phyloP scores from a whole-genome alignment of 768 basidiomycete species.

The Boletus rubroflammeus region DNA sequence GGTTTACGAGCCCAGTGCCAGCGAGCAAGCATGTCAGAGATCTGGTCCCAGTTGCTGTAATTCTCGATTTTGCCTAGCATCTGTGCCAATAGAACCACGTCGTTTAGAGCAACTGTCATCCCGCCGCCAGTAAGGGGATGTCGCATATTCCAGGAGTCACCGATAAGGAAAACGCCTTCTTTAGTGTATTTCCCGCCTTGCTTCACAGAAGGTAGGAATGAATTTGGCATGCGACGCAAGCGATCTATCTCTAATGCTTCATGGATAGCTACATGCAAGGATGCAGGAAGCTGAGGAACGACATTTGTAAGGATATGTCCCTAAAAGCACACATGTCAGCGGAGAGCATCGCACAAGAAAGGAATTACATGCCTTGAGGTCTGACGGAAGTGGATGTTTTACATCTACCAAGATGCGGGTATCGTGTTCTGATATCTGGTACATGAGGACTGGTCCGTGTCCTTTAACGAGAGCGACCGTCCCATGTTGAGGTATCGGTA shows the following conservation, averaged over 20 bases:
- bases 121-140: constrained; percentile 97
- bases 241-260: constrained; percentile 75
- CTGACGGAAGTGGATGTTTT: constrained; percentile 75
- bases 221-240: constrained; percentile 91
- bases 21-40: constrained; percentile 50
- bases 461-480: constrained; percentile 81
- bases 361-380: constrained; percentile 56
- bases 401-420: constrained; percentile 94
- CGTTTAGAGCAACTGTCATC: constrained; percentile 93
- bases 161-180: constrained; percentile 78
- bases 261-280: constrained; percentile 62
- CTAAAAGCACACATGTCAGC: constrained; percentile 36
- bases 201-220: constrained; percentile 78
- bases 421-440: constrained; percentile 86
- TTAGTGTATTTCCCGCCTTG: constrained; percentile 52
- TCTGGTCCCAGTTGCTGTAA: constrained; percentile 46
- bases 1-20: constrained; percentile 91
- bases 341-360: neutral
- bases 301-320: constrained; percentile 68
- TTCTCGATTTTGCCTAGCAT: constrained; percentile 49
- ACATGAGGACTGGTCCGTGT: constrained; percentile 85
- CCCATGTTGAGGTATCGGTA: constrained; percentile 76
- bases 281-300: constrained; percentile 75
- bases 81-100: constrained; percentile 70
- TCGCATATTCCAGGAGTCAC: constrained; percentile 99